These are phyloP conservation scores for Alternaria longipes DNA, from an alignment of 2,329 filamentous ascomycete genomes.

Conservation along the genomic window DNA sequence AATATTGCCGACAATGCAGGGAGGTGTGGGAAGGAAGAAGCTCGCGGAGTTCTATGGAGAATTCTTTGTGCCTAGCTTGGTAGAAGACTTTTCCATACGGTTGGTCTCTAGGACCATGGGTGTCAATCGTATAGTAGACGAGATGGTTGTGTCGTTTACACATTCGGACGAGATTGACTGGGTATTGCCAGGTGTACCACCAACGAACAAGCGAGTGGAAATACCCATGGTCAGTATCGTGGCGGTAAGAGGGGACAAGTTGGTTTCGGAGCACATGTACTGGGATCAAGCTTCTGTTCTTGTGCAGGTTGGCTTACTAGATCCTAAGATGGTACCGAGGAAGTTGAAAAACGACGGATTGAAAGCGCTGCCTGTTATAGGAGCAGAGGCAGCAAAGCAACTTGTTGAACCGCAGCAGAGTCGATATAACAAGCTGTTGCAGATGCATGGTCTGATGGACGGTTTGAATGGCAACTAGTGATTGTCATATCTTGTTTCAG, in stretches of 20 bases:
- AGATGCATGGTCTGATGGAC: slow-evolving; percentile 47
- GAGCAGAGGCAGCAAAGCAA: slow-evolving; percentile 54
- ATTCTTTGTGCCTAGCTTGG: slow-evolving; percentile 64
- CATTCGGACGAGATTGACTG: slow-evolving; percentile 66
- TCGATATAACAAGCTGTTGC: slow-evolving; percentile 54
- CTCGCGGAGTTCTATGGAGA: slow-evolving; percentile 64
- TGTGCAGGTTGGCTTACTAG: slow-evolving; percentile 64
- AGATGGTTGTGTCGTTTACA: slow-evolving; percentile 65
- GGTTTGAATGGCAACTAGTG: slow-evolving; percentile 27
- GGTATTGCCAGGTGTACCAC: slow-evolving; percentile 65
- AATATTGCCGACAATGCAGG: slow-evolving; percentile 55
- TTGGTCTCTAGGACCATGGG: slow-evolving; percentile 66
- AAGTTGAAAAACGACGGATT: slow-evolving; percentile 51
- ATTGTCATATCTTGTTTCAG: slow-evolving; percentile 11
- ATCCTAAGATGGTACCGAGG: slow-evolving; percentile 62
- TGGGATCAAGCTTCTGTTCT: slow-evolving; percentile 69
- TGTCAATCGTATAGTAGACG: slow-evolving; percentile 66
- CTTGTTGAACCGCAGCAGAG: slow-evolving; percentile 53
- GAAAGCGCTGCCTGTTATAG: slow-evolving; percentile 53
- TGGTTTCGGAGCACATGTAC: slow-evolving; percentile 66
- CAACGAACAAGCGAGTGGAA: slow-evolving; percentile 65
- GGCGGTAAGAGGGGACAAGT: slow-evolving; percentile 60
- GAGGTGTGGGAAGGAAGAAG: slow-evolving; percentile 54
- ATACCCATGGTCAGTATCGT: slow-evolving; percentile 66
- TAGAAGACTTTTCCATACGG: slow-evolving; percentile 62